Evolutionary conservation across 768 basidiomycete species (phyloP), one percentile per base, ranked within the genome.

Genomic region (Lactarius hengduanensis): DNA sequence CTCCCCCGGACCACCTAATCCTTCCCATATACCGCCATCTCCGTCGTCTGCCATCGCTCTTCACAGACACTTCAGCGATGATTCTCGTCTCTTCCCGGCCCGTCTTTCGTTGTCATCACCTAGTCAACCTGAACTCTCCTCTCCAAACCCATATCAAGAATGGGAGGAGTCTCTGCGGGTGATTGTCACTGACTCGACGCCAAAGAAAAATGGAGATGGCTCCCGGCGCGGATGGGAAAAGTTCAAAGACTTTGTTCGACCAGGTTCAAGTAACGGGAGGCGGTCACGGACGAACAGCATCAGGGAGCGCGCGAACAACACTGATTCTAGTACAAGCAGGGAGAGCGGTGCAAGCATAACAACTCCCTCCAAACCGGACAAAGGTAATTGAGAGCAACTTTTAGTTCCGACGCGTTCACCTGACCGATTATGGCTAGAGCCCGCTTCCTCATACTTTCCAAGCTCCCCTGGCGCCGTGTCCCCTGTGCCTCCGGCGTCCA

Each of bases 251-350:
- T 85, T 94, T 70, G 82, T 82, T 41, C 80, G 89, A 67, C 84
- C 86, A 32, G 83, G 81, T 41, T 91, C 91, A 53, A 83, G 81
- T 60, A 81, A 77, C 61, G 91, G 91, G 9, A 84, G 90, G 71
- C 86, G 91, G 58, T 92, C 91, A 60, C 86, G 92, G 47, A 86
- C 88, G 47, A 92, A 92, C 71, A 91, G 90, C 72, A 83, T 91
- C 63, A 81, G 81, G 53, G 82, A 83, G 56, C 85, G 89, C 58
- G 86, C 89, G 65, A 79, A 87, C 73, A 81, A 88, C 65, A 87
- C 86, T 3, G 89, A 91, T 71, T 66, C 70, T 4, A 59, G 62
- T 41, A 60, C 54, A 30, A 71, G 70, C 70, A 66, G 65, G 11
- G 70, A 66, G 74, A 63, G 72, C 69, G 61, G 76, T 73, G 65